Base-by-base conservation (phyloP, 352 stramenopile genomes). In the Globisporangium alternatum region DNA sequence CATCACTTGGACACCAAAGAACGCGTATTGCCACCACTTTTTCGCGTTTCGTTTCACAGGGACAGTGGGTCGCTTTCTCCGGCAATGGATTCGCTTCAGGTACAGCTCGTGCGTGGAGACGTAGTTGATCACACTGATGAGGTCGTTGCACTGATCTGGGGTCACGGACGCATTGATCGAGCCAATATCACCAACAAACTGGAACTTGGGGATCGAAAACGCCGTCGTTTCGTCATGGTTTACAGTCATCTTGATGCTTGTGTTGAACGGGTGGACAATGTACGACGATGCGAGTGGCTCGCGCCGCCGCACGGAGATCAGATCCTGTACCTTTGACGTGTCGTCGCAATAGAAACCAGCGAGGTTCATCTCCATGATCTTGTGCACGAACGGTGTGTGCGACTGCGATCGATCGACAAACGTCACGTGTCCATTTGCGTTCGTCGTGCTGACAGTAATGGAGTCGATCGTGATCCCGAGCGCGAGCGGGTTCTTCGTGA, bases 301-400 rank as follows among this genome's bases (percentile, higher is more conserved):
- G 2, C 74, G 64, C 0, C 67, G 77, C 0, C 72, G 67, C 35
- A 35, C 47, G 6, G 56, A 56, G 0, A 71, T 45, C 5, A 86
- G 47, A 5, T 80, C 64, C 52, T 74, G 61, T 0, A 71, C 56
- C 0, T 55, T 70, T 1, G 66, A 62, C 15, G 70, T 75, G 59
- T 86, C 70, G 37, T 92, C 85, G 28, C 81, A 85, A 35, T 95
- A 95, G 1, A 93, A 35, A 25, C 83, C 86, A 2, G 74, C 70
- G 33, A 83, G 67, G 3, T 67, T 56, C 55, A 95, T 71, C 39
- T 93, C 83, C 10, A 93, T 59, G 6, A 70, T 80, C 37, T 88
- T 85, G 70, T 95, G 86, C 12, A 95, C 83, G 54, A 95, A 93
- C 12, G 85, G 83, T 52, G 86, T 93, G 52, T 88, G 80, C 25